A percentile compares a stretch with the other conserved stretches of the same genome.
Evolutionary conservation across 2,329 filamentous ascomycete genomes (phyloP).

Genomic region (Blastomyces silverae): DNA sequence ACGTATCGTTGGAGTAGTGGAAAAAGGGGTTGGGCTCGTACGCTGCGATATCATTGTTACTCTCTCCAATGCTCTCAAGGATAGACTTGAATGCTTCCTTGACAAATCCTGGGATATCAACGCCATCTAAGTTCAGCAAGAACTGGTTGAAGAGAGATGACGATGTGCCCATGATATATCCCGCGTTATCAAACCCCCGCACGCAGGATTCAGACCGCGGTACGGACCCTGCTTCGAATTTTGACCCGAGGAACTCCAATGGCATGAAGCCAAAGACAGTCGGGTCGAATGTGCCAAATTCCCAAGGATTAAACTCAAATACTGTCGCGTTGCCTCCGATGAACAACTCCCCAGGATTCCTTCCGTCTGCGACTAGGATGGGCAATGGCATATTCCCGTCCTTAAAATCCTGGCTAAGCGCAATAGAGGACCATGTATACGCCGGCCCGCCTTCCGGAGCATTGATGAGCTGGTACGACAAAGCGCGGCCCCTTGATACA

Average conservation of each 20-base stretch:
- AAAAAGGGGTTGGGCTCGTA: constrained; percentile 72
- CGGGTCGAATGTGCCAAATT: constrained; percentile 71
- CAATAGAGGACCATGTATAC: constrained; percentile 78
- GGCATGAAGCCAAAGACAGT: constrained; percentile 65
- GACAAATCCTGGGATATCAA: constrained; percentile 47
- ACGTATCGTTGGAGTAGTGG: constrained; percentile 54
- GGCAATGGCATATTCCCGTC: constrained; percentile 63
- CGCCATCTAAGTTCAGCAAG: constrained; percentile 57
- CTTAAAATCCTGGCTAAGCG: constrained; percentile 55
- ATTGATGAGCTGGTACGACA: constrained; percentile 82
- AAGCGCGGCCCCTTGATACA: constrained; percentile 55
- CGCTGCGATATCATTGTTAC: constrained; percentile 65
- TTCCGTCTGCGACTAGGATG: constrained; percentile 63
- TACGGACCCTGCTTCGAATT: constrained; percentile 59
- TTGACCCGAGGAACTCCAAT: constrained; percentile 63
- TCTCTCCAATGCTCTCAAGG: constrained; percentile 50
- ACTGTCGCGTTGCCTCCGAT: constrained; percentile 67
- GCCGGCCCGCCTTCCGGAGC: constrained; percentile 63
- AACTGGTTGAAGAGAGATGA: constrained; percentile 78
- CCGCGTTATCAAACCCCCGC: constrained; percentile 72
- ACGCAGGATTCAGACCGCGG: constrained; percentile 56
- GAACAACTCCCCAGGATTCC: constrained; percentile 54
- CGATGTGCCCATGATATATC: constrained; percentile 79
- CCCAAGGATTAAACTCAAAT: constrained; percentile 71
- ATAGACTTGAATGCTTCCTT: constrained; percentile 48